Percentiles rank a stretch among this genome's conserved stretches.
phyloP scores from a whole-genome alignment of 768 basidiomycete genomes.

The Mycena floridula region DNA sequence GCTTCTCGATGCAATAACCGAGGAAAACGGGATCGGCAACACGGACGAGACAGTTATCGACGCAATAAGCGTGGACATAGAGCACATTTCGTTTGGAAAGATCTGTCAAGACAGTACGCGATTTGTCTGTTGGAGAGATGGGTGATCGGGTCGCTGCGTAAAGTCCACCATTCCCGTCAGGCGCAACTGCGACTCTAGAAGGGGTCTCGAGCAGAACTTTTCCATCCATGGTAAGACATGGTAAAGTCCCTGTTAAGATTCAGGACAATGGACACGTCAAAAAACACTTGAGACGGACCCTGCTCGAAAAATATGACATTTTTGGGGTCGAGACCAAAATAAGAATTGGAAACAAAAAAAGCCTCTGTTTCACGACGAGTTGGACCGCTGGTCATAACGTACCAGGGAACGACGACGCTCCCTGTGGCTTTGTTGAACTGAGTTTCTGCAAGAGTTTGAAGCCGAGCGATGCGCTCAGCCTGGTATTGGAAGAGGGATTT shows the following conservation, averaged over 20 bases:
- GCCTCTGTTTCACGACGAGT: constrained; percentile 81
- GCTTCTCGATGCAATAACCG: constrained; percentile 86
- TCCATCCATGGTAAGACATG: constrained; percentile 91
- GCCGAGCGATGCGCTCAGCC: constrained; percentile 87
- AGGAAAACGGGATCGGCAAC: constrained; percentile 97
- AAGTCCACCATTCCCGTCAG: constrained; percentile 96
- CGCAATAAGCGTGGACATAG: constrained; percentile 94
- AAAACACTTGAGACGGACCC: constrained; percentile 48
- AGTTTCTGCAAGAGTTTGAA: constrained; percentile 71
- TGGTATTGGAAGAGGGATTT: constrained; percentile 96
- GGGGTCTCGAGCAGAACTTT: constrained; percentile 83
- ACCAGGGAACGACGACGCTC: constrained; percentile 85
- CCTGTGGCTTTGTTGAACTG: constrained; percentile 44
- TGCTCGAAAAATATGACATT: constrained; percentile 96
- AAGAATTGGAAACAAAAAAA: constrained; percentile 72
- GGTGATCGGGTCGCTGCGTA: constrained; percentile 90
- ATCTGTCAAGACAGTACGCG: constrained; percentile 78
- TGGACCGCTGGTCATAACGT: constrained; percentile 98
- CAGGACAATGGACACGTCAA: background rate
- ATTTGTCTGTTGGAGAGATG: constrained; percentile 49
- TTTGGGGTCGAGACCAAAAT: constrained; percentile 74
- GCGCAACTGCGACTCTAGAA: constrained; percentile 85
- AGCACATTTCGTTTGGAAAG: constrained; percentile 67
- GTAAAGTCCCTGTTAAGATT: constrained; percentile 70
- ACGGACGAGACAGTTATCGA: constrained; percentile 97